Conservation (phyloP, 768 basidiomycete genomes). For the Xerocomus spinulosus region DNA sequence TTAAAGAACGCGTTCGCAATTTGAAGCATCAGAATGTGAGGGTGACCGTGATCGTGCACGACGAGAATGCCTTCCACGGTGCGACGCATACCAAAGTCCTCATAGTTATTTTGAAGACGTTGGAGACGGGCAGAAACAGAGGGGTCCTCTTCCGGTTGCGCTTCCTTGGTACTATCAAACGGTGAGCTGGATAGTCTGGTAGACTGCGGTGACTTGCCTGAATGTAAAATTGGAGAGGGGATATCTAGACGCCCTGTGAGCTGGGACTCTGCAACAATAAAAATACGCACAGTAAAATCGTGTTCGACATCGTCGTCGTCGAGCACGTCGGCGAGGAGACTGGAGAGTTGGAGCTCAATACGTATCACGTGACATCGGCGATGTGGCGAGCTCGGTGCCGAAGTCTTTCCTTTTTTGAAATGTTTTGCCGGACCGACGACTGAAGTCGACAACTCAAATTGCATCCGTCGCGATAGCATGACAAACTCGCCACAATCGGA, state of each 20-base stretch:
- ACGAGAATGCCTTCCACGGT: slow-evolving; percentile 80
- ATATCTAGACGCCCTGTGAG: slow-evolving; percentile 44
- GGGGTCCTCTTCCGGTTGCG: slow-evolving; percentile 96
- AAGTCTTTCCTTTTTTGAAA: slow-evolving; percentile 4
- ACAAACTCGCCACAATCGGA: not conserved
- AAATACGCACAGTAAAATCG: slow-evolving; percentile 43
- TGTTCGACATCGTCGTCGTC: slow-evolving; percentile 44
- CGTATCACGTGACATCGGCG: slow-evolving; percentile 13
- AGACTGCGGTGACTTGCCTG: slow-evolving; percentile 44
- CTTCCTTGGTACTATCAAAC: slow-evolving; percentile 77
- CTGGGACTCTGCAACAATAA: not conserved
- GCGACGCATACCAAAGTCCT: slow-evolving; percentile 93
- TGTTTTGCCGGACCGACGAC: not conserved
- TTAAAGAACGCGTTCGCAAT: slow-evolving; percentile 99
- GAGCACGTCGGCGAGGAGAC: slow-evolving; percentile 13
- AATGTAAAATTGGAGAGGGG: slow-evolving; percentile 91
- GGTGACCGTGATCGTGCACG: slow-evolving; percentile 95
- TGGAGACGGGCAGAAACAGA: slow-evolving; percentile 93
- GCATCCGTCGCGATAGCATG: not conserved
- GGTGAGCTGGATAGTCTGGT: slow-evolving; percentile 8
- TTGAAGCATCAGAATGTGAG: slow-evolving; percentile 96
- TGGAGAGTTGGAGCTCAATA: not conserved
- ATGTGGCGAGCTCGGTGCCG: not conserved
- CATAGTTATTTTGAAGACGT: slow-evolving; percentile 93
- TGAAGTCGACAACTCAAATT: not conserved